Percentiles rank a stretch among this genome's conserved stretches.
phyloP scores from a whole-genome alignment of 169 alveolate species.

The Cryptosporidium tyzzeri region DNA sequence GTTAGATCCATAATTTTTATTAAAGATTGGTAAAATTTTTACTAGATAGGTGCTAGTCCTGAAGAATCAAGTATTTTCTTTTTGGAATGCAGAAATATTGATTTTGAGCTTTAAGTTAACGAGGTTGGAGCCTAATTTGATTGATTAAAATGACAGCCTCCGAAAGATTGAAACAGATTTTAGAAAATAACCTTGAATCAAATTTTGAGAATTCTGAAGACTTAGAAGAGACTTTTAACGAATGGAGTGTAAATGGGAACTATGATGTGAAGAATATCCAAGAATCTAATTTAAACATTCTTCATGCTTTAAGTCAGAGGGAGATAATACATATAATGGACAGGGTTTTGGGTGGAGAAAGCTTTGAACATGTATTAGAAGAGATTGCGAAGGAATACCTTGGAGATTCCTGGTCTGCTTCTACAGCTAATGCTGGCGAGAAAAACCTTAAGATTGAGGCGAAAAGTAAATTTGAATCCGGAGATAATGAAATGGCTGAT shows the following conservation, averaged over 20 bases:
- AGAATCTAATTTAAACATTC: slow-evolving; percentile 76
- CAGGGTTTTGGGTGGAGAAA: slow-evolving; percentile 78
- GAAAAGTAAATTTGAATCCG: slow-evolving; percentile 54
- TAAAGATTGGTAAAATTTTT: background rate
- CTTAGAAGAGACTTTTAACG: slow-evolving; percentile 53
- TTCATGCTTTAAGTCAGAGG: slow-evolving; percentile 79
- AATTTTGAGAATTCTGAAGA: slow-evolving; percentile 15
- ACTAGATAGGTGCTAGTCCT: background rate
- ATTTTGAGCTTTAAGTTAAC: background rate
- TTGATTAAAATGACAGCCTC: slow-evolving; percentile 42
- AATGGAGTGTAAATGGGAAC: slow-evolving; percentile 22
- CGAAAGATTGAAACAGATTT: slow-evolving; percentile 78
- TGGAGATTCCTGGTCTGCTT: slow-evolving; percentile 31
- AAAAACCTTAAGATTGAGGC: slow-evolving; percentile 27
- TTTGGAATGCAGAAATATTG: slow-evolving; percentile 3
- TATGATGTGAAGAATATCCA: slow-evolving; percentile 77
- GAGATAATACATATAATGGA: slow-evolving; percentile 79
- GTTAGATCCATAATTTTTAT: background rate
- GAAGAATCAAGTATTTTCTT: background rate
- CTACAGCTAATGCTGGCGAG: background rate
- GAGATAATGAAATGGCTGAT: slow-evolving; percentile 9
- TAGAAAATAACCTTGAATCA: slow-evolving; percentile 75
- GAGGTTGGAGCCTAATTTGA: background rate
- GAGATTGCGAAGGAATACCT: slow-evolving; percentile 60
- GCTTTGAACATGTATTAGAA: slow-evolving; percentile 45